Evolutionary conservation across 2,329 filamentous ascomycete species (phyloP).

Genomic region (Apiospora arundinis): DNA sequence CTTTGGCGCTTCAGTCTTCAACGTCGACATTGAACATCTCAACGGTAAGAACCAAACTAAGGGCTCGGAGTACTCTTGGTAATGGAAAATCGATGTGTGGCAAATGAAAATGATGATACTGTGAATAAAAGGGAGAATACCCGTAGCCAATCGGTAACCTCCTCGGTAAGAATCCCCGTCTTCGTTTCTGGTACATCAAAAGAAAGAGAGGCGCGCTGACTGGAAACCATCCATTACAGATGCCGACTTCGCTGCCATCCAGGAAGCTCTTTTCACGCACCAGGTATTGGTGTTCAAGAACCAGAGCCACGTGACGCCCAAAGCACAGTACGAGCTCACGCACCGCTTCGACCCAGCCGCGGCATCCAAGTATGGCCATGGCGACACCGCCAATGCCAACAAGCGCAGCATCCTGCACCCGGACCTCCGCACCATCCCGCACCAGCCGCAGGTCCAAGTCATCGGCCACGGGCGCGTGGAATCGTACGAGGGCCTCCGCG

Average conservation of each 20-base stretch:
- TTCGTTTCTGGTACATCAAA: not conserved
- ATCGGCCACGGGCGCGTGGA: conserved; percentile 77
- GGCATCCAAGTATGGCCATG: conserved; percentile 71
- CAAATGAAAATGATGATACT: not conserved
- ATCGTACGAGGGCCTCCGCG: conserved; percentile 72
- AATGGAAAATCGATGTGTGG: not conserved
- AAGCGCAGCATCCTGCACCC: conserved; percentile 73
- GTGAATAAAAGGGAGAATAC: conserved; percentile 53
- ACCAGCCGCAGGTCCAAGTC: conserved; percentile 81
- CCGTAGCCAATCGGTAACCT: conserved; percentile 66
- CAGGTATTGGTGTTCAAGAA: conserved; percentile 76
- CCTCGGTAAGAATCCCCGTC: conserved; percentile 51
- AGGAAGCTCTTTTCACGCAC: conserved; percentile 69
- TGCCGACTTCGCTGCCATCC: conserved; percentile 68
- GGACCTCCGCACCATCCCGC: conserved; percentile 80
- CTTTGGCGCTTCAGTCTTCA: conserved; percentile 66
- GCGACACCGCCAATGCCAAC: conserved; percentile 69
- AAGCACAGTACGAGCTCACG: conserved; percentile 76
- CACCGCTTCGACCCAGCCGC: conserved; percentile 73
- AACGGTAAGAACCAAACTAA: conserved; percentile 55
- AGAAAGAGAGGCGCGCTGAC: conserved; percentile 27
- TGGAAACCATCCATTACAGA: conserved; percentile 49
- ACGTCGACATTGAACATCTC: conserved; percentile 66
- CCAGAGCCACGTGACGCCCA: conserved; percentile 68
- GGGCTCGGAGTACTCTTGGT: not conserved